A percentile compares a stretch with the other conserved stretches of the same genome.
Evolutionary conservation across 139 green algal genomes (phyloP).

Genomic region (Nannochloris sp.): DNA sequence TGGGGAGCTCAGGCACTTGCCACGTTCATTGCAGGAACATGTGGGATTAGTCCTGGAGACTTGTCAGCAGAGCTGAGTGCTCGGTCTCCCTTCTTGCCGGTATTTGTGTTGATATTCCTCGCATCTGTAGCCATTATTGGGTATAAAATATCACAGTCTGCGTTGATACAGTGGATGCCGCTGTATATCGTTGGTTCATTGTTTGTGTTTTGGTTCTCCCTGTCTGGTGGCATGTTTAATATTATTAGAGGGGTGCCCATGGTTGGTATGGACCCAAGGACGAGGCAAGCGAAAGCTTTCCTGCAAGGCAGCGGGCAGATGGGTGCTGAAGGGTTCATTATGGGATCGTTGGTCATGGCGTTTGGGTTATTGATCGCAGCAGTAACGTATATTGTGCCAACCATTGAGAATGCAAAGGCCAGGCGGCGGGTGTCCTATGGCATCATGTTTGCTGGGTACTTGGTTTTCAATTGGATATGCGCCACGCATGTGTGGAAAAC

Average conservation of each 20-base stretch:
- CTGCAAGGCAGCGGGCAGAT: slow-evolving; percentile 40
- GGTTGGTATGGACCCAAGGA: slow-evolving; percentile 22
- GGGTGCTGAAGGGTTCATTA: slow-evolving; percentile 68
- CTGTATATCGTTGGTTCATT: slow-evolving; percentile 40
- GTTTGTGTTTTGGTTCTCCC: slow-evolving; percentile 54
- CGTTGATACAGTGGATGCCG: slow-evolving; percentile 30
- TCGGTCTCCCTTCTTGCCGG: slow-evolving; percentile 8
- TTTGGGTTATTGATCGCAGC: slow-evolving; percentile 42
- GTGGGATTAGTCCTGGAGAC: slow-evolving; percentile 25
- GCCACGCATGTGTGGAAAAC: slow-evolving; percentile 8
- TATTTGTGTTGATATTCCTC: slow-evolving; percentile 29
- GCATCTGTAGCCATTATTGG: slow-evolving; percentile 10
- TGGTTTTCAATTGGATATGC: slow-evolving; percentile 1
- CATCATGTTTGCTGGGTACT: background rate
- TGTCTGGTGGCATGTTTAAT: slow-evolving; percentile 78
- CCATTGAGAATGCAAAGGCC: slow-evolving; percentile 4
- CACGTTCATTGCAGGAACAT: slow-evolving; percentile 23
- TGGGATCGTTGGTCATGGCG: slow-evolving; percentile 55
- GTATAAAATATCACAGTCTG: slow-evolving; percentile 41
- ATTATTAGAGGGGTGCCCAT: slow-evolving; percentile 81
- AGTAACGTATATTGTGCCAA: slow-evolving; percentile 30
- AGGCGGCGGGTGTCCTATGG: background rate
- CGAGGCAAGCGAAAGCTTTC: slow-evolving; percentile 18
- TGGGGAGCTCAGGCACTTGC: slow-evolving; percentile 39
- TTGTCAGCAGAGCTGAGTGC: slow-evolving; percentile 12